phyloP scores from a whole-genome alignment of 495 filamentous ascomycete species.

The Aspergillus incahuasiensis region DNA sequence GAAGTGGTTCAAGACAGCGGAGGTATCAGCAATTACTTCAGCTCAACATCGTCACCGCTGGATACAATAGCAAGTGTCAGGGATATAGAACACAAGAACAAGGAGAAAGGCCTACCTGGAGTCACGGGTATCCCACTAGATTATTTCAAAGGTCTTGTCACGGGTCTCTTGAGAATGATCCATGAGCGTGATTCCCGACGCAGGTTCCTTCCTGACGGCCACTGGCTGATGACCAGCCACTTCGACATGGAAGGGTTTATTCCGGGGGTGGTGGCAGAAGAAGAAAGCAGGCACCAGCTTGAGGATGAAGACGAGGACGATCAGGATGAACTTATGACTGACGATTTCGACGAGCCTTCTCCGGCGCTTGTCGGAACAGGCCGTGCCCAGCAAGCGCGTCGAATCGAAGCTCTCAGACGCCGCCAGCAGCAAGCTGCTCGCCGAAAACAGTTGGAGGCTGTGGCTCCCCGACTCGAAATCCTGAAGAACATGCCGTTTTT shows the following conservation, averaged over 20 bases:
- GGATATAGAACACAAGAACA: slow-evolving; percentile 35
- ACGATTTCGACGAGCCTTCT: slow-evolving; percentile 26
- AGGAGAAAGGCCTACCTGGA: slow-evolving; percentile 47
- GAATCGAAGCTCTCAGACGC: slow-evolving; percentile 50
- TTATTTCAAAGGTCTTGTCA: slow-evolving; percentile 74
- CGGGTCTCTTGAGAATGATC: slow-evolving; percentile 78
- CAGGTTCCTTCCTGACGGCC: slow-evolving; percentile 70
- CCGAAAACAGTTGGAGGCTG: slow-evolving; percentile 63
- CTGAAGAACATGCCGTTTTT: slow-evolving; percentile 95
- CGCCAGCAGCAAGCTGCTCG: slow-evolving; percentile 61
- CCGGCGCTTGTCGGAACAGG: slow-evolving; percentile 47
- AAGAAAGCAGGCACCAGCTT: slow-evolving; percentile 70
- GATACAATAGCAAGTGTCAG: slow-evolving; percentile 24
- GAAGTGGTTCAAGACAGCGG: slow-evolving; percentile 41
- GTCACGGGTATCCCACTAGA: slow-evolving; percentile 70
- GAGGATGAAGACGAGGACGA: slow-evolving; percentile 55
- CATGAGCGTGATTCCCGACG: slow-evolving; percentile 93
- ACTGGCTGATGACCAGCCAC: slow-evolving; percentile 92
- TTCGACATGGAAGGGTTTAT: slow-evolving; percentile 94
- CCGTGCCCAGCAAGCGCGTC: slow-evolving; percentile 47
- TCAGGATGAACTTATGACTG: slow-evolving; percentile 29
- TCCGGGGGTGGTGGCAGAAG: slow-evolving; percentile 77
- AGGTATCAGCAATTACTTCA: slow-evolving; percentile 57
- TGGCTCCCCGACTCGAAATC: slow-evolving; percentile 83
- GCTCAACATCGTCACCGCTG: slow-evolving; percentile 20